Base-by-base conservation (phyloP, 176 grass and related monocot genomes). In the Eremochloa ophiuroides region DNA sequence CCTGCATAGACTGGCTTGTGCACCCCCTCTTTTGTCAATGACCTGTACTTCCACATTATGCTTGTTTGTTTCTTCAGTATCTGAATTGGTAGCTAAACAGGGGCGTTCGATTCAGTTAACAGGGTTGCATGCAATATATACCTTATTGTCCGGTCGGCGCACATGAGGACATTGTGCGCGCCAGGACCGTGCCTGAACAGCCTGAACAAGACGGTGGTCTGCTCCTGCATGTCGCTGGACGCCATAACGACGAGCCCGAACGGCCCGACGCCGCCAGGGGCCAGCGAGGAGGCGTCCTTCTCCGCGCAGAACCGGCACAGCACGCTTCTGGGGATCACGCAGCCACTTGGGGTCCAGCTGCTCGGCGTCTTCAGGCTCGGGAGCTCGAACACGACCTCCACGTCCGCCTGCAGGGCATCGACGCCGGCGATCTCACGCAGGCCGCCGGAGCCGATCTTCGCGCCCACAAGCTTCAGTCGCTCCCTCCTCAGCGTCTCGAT, bases 121-220 rank as follows among this genome's bases (percentile, higher is more conserved):
- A 37, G 25, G 46, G 38, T 59, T 8, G 3, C 7, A 22, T 15
- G 2, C 0, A n/a, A 10, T 55, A 0, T 10, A 14, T 71, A 88
- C 94, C 77, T 88, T n/a, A n/a, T n/a, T 38, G 77, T 85, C 9
- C 87, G 69, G 25, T 98, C 88, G 37, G 88, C 83, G 68, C 83
- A 88, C 92, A 94, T 89, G n/a, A 98, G 74, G 14, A 91, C 79
- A 40, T 68, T 91, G 78, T 81, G 87, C 30, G 42, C 55, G 30
- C 41, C 67, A 1, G n/a, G n/a, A n/a, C 37, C 44, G 62, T 59
- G 34, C 38, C 69, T 91, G 48, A 89, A 91, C 23, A 91, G 76
- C 44, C 74, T 85, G 86, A 94, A 94, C 72, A 85, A 89, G 2
- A 94, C 10, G 26, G 87, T 59, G 35, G 87, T 85, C 74, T 83